phyloP scores from a whole-genome alignment of 441 rosid genomes.

The Erodium texanum region DNA sequence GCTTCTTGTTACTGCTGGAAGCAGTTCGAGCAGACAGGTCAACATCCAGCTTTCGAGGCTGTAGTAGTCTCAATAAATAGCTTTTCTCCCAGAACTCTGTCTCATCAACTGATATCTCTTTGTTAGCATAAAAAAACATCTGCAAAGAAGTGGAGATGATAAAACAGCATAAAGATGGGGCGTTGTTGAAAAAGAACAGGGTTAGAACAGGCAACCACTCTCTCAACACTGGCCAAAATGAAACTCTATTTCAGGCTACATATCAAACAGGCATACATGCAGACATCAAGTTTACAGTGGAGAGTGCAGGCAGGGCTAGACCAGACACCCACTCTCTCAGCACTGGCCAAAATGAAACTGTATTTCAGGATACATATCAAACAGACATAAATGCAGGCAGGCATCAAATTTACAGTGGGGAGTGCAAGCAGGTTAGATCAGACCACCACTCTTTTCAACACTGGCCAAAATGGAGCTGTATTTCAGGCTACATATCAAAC shows the following conservation, averaged over 20 bases:
- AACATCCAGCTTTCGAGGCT: slow-evolving; percentile 28
- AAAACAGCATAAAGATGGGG: slow-evolving; percentile 12
- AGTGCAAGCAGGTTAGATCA: too few species aligned
- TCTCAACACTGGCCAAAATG: neutral
- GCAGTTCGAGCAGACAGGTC: slow-evolving; percentile 21
- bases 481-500: too few species aligned
- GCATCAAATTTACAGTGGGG: too few species aligned
- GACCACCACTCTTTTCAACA: too few species aligned
- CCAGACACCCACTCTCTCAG: too few species aligned
- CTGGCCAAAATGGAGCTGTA: too few species aligned
- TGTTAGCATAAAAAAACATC: slow-evolving; percentile 77
- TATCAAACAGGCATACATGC: too few species aligned
- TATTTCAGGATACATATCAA: too few species aligned
- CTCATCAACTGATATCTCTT: slow-evolving; percentile 52
- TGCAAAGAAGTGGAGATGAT: slow-evolving; percentile 19
- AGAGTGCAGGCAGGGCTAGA: too few species aligned
- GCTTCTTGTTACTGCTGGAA: slow-evolving; percentile 32
- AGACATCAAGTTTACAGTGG: too few species aligned
- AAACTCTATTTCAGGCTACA: neutral
- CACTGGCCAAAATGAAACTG: too few species aligned
- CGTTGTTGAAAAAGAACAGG: neutral
- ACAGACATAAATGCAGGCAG: too few species aligned
- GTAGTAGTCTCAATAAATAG: slow-evolving; percentile 47
- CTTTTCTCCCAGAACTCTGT: slow-evolving; percentile 96
- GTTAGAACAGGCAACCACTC: neutral